Base-by-base conservation (phyloP, 1,284 basidiomycete genomes). In the Somion occarium region DNA sequence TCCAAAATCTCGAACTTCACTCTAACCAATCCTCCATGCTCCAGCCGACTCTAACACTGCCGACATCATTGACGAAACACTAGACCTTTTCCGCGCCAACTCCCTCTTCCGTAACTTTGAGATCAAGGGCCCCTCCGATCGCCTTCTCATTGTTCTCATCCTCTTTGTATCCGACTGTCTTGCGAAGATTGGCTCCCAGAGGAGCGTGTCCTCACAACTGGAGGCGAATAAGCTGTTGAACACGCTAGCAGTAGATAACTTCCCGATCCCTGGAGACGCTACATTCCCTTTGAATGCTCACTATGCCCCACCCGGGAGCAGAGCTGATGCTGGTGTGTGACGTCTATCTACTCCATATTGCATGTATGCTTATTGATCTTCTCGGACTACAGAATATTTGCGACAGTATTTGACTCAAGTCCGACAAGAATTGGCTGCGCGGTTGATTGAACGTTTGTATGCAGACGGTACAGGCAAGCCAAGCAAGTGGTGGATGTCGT, bases 401-500 rank as follows among this genome's bases (percentile, higher is more conserved):
- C 85, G 95, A 38, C 83, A 87, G 59, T 99, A 99, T 72, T 78
- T 99, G 50, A 85, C 84, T 3, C 97, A 99, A 71, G 88, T 89
- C 2, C 83, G 97, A 46, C 92, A 95, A 69, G 97, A 99, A 68
- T 77, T 95, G 22, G 90, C 93, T 15, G 75, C 83, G 12, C 83
- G 97, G 39, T 72, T 99, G 49, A 81, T 94, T 27, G 93, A 97
- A 62, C 81, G 85, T 52, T 75, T 99, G 38, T 99, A 98, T 68
- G 82, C 86, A 61, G 78, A 95, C 73, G 81, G 89, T 45, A 83
- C 86, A 3, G 85, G 87, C 52, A 93, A 89, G 66, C 94, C 97
- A 1, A 97, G 90, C 79, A 99, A 99, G 72, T 99, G 96, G 96
- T 99, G 97, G 97, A 93, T 99, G 88, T 89, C 92, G 34, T 99